A percentile compares a stretch with the other conserved stretches of the same genome.
Conservation (phyloP, 768 basidiomycete genomes). For the Trametes meyenii region DNA sequence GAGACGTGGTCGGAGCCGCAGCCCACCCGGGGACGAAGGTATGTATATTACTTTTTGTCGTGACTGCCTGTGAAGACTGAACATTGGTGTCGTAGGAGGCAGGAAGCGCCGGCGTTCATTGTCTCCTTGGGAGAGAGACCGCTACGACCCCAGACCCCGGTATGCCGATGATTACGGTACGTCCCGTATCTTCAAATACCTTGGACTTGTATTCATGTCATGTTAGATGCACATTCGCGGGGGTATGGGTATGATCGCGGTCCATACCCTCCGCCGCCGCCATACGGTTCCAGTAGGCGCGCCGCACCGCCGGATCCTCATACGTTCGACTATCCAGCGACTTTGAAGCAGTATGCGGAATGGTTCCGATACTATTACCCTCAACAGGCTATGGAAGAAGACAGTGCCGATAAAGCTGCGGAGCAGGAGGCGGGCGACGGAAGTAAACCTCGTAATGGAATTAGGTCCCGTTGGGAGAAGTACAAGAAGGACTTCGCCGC, state of each 20-base stretch:
- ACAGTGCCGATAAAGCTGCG: conserved; percentile 80
- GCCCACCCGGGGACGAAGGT: conserved; percentile 74
- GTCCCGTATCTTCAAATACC: conserved; percentile 18
- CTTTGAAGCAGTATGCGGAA: conserved; percentile 82
- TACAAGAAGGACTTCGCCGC: conserved; percentile 91
- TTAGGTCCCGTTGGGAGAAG: conserved; percentile 85
- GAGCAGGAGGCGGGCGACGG: conserved; percentile 84
- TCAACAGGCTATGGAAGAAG: conserved; percentile 79
- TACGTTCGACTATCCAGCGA: conserved; percentile 78
- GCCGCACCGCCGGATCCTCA: conserved; percentile 75
- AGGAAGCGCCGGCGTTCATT: conserved; percentile 80
- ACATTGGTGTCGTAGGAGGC: conserved; percentile 42
- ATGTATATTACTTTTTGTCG: conserved; percentile 19
- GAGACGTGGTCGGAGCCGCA: conserved; percentile 76
- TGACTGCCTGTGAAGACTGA: conserved; percentile 4
- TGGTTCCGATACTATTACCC: conserved; percentile 84
- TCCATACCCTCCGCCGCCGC: conserved; percentile 50
- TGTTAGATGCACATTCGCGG: conserved; percentile 66
- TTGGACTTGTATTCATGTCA: conserved; percentile 17
- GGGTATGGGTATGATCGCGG: conserved; percentile 63
- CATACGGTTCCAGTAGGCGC: conserved; percentile 43
- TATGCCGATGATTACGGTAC: conserved; percentile 84
- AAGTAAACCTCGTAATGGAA: conserved; percentile 81
- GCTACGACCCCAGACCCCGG: conserved; percentile 81
- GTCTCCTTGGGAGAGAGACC: conserved; percentile 82